These are phyloP conservation scores for Arabidopsis suecica DNA, from an alignment of 345 rosid species.

Conservation along the genomic window DNA sequence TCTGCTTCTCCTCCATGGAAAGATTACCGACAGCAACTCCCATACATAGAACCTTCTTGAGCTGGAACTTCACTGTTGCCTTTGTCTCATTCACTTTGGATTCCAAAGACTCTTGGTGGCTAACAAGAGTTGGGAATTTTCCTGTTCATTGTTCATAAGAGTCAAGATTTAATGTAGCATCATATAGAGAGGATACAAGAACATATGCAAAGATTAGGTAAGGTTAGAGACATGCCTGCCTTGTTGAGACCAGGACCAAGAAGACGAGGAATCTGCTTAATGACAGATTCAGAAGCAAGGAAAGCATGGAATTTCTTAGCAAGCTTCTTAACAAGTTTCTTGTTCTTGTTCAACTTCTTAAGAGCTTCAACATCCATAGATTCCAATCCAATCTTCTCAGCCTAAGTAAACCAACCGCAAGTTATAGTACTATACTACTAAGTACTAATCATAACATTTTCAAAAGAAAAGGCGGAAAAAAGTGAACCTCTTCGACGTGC, in stretches of 20 bases:
- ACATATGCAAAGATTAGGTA: neutral
- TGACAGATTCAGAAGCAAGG: slow-evolving; percentile 81
- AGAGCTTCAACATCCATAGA: slow-evolving; percentile 78
- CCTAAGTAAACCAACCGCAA: slow-evolving; percentile 45
- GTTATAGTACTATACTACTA: neutral
- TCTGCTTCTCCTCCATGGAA: slow-evolving; percentile 80
- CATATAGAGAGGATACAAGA: neutral
- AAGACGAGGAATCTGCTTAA: slow-evolving; percentile 87
- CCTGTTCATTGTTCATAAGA: slow-evolving; percentile 50
- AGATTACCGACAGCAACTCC: slow-evolving; percentile 82
- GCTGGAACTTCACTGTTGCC: slow-evolving; percentile 80
- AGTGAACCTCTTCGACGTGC: slow-evolving; percentile 59
- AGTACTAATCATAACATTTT: neutral
- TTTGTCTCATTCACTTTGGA: slow-evolving; percentile 77
- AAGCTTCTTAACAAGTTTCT: slow-evolving; percentile 79
- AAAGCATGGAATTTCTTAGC: slow-evolving; percentile 85
- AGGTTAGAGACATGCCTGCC: slow-evolving; percentile 65
- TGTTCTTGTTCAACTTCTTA: slow-evolving; percentile 82
- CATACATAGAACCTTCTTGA: slow-evolving; percentile 86
- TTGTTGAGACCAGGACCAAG: slow-evolving; percentile 90
- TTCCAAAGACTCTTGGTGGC: slow-evolving; percentile 78
- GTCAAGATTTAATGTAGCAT: neutral
- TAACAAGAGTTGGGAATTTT: slow-evolving; percentile 79
- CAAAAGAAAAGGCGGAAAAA: neutral
- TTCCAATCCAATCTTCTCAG: slow-evolving; percentile 70